Evolutionary conservation across 1,139 yeast genomes (phyloP).

Genomic region (Yamadazyma kanchanaburiensis): DNA sequence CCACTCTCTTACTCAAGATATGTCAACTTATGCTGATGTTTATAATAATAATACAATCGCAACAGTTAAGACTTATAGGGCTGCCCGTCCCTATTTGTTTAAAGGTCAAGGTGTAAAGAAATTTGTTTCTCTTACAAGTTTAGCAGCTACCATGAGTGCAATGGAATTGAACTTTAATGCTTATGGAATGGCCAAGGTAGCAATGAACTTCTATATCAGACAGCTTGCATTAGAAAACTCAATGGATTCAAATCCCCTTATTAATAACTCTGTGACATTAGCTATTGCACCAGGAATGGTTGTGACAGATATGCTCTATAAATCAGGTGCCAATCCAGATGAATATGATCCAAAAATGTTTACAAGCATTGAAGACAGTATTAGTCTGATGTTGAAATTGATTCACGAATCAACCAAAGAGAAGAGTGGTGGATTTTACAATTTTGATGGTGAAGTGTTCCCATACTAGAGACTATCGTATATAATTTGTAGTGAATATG

Average conservation of each 20-base stretch:
- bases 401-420: background rate
- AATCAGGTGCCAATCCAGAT: background rate
- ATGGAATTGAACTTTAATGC: background rate
- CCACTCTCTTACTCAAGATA: slow-evolving; percentile 5
- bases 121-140: background rate
- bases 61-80: slow-evolving; percentile 8
- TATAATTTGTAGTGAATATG: no score
- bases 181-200: slow-evolving; percentile 9
- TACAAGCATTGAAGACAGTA: background rate
- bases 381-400: background rate
- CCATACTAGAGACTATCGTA: no score
- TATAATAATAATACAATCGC: slow-evolving; percentile 8
- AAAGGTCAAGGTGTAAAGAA: slow-evolving; percentile 6
- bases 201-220: slow-evolving; percentile 5
- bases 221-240: slow-evolving; percentile 13
- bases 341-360: background rate
- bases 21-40: slow-evolving; percentile 16
- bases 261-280: slow-evolving; percentile 1
- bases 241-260: slow-evolving; percentile 31
- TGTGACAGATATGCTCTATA: slow-evolving; percentile 14
- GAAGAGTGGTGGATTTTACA: slow-evolving; percentile 2
- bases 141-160: background rate
- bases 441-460: no score
- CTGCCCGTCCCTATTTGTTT: slow-evolving; percentile 6
- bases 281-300: slow-evolving; percentile 30